Evolutionary conservation across 805 yeast genomes (phyloP).

Genomic region (Saccharomycodes ludwigii): DNA sequence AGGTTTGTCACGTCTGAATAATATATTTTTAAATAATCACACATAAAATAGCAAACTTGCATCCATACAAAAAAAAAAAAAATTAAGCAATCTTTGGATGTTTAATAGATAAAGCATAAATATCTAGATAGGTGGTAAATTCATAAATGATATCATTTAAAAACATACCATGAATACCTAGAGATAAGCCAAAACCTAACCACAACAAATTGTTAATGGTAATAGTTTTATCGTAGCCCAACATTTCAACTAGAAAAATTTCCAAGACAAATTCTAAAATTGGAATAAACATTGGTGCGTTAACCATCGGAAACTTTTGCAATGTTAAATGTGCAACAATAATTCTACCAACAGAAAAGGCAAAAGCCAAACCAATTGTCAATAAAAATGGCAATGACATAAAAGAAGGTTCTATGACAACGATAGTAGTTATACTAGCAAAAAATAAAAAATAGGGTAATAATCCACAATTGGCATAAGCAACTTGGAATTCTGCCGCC

Average conservation of each 20-base stretch:
- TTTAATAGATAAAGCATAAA: constrained; percentile 74
- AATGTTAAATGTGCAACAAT: constrained; percentile 76
- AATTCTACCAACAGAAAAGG: constrained; percentile 84
- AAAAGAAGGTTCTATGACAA: constrained; percentile 36
- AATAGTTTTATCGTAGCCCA: constrained; percentile 25
- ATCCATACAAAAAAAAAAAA: too few species aligned
- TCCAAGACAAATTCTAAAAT: constrained; percentile 29
- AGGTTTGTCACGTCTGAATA: too few species aligned
- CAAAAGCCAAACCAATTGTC: constrained; percentile 64
- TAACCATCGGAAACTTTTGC: constrained; percentile 62
- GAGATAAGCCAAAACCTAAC: constrained; percentile 54
- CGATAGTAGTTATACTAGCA: constrained; percentile 33
- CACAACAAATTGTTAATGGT: constrained; percentile 44
- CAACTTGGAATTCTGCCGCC: constrained; percentile 14
- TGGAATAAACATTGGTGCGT: constrained; percentile 63
- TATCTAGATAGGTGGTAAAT: constrained; percentile 70
- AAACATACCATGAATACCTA: constrained; percentile 58
- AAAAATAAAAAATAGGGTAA: constrained; percentile 56
- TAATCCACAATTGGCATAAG: constrained; percentile 38
- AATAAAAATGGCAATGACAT: constrained; percentile 46
- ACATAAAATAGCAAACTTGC: too few species aligned
- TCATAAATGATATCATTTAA: constrained; percentile 69
- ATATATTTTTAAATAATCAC: too few species aligned
- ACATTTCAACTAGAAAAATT: constrained; percentile 12
- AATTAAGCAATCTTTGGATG: constrained; percentile 47